A percentile compares a stretch with the other conserved stretches of the same genome.
Conservation (phyloP, 768 basidiomycete genomes). For the Dacryopinax spathularia region DNA sequence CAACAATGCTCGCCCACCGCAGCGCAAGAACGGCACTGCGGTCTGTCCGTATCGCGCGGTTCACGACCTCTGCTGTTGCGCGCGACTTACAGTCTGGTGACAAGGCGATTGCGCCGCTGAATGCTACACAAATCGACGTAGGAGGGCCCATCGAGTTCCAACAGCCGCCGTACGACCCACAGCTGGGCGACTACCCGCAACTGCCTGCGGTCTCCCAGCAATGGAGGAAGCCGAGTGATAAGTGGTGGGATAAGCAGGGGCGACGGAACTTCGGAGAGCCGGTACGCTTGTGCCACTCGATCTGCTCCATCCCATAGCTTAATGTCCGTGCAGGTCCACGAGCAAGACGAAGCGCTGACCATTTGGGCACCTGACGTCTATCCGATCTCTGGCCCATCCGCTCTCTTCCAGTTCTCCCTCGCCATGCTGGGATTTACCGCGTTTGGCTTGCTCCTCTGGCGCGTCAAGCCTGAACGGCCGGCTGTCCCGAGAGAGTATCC, state of each 20-base stretch:
- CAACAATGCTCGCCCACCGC: background rate
- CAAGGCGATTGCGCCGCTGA: background rate
- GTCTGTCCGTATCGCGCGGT: background rate
- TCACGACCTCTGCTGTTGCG: background rate
- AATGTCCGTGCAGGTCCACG: slow-evolving; percentile 45
- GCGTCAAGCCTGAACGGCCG: slow-evolving; percentile 44
- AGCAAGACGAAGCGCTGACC: slow-evolving; percentile 63
- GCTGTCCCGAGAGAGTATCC: slow-evolving; percentile 63
- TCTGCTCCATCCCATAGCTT: slow-evolving; percentile 8
- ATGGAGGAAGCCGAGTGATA: slow-evolving; percentile 38
- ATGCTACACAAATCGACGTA: background rate
- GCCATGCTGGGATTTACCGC: slow-evolving; percentile 49
- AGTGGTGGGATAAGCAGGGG: slow-evolving; percentile 65
- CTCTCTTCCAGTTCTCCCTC: slow-evolving; percentile 49
- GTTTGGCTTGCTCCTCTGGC: slow-evolving; percentile 43
- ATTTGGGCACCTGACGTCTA: slow-evolving; percentile 82
- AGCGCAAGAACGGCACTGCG: background rate
- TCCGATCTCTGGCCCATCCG: slow-evolving; percentile 30
- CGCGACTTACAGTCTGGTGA: too few relatives aligned
- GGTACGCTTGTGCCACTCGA: slow-evolving; percentile 29
- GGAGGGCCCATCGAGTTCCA: background rate
- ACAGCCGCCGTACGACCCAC: slow-evolving; percentile 34
- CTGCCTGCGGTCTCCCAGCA: slow-evolving; percentile 56
- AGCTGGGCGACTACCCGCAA: slow-evolving; percentile 58
- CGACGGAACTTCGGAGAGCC: slow-evolving; percentile 71